Base-by-base conservation (phyloP, 331 rosid genomes). In the Saraca asoca region DNA sequence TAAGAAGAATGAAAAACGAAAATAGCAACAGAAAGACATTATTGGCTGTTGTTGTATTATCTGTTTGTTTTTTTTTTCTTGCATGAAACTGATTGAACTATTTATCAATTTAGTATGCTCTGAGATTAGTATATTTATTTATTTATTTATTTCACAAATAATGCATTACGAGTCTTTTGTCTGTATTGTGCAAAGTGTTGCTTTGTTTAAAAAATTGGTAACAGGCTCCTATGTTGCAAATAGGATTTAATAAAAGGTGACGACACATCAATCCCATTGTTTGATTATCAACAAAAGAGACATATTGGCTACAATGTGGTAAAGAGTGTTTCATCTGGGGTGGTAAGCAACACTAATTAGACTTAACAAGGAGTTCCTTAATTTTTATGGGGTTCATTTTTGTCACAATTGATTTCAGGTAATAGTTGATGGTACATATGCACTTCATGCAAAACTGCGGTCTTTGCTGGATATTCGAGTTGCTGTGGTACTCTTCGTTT, bases 391-490 rank as follows among this genome's bases (percentile, higher is more conserved):
- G 56, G 54, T 53, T 75, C 59, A 72, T 46, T 16, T 46, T 49
- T 12, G 49, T 51, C 61, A 51, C 42, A 12, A 66, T 58, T 71
- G 61, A 31, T 67, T 72, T 53, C 81, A 94, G 97, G 91, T 94
- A 63, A 85, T 94, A 74, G 95, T 94, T 75, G 99, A 94, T 73
- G 99, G 99, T 48, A 86, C 99, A 62, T 90, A 90, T 69, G 97
- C 97, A 53, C 81, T 94, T 64, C 97, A 94, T 81, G 95, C 99
- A 60, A 94, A 86, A 80, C 68, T 94, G 77, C 96, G 99, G 68
- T 94, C 99, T 73, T 77, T 86, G 84, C 86, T 94, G 75, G 99
- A 94, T 83, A 90, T 94, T 86, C 95, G 99, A 69, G 99, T 94
- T 73, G 99, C 99, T 63, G 99, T 94, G 96, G 97, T 94, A 79